Evolutionary conservation across 306 rosid species (phyloP), one percentile per base, ranked within the genome.

Genomic region (Clitoria ternatea): DNA sequence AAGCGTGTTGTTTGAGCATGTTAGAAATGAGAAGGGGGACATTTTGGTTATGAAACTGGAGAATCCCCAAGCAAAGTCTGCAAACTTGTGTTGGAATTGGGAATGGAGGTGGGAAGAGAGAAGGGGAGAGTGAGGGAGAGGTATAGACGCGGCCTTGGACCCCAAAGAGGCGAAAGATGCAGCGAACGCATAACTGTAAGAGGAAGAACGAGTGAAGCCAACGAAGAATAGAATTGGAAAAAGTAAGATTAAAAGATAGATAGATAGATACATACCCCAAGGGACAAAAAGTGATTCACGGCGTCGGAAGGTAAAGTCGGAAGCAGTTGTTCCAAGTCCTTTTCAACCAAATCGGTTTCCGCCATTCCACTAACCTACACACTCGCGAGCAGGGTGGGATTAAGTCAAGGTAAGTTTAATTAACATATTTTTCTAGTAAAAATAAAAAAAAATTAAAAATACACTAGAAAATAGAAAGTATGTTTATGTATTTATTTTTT

Each of bases 131-230:
- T 0, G 77, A 45, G 13, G 79, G 64, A n/a, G 74, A 50, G 17
- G 84, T 61, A 76, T 75, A 78, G 48, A 62, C 53, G 66, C 67
- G 62, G 50, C 74, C 85, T 57, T 78, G 76, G 6, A 84, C 72
- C 4, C 96, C 89, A 66, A 84, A 87, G 10, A 88, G 77, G 50
- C 93, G 84, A 43, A 93, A 54, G 77, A 93, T 80, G 88, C 98
- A 93, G 43, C 86, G 85, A 43, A 24, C 43, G 55, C 98, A 94
- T 66, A 90, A 76, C 97, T 94, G 83, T 4, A 35, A 50, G 7
- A 29, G 8, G 23, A 12, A 2, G 6, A n/a, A 36, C 2, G 7
- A 57, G 30, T 49, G 18, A 18, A 40, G 23, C 12, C 0, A 22
- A 14, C 0, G 49, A 8, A 14, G 4, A 6, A 32, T 1, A 15